These are phyloP conservation scores for Lipomyces lipofer DNA, from an alignment of 805 yeast genomes.

Conservation along the genomic window DNA sequence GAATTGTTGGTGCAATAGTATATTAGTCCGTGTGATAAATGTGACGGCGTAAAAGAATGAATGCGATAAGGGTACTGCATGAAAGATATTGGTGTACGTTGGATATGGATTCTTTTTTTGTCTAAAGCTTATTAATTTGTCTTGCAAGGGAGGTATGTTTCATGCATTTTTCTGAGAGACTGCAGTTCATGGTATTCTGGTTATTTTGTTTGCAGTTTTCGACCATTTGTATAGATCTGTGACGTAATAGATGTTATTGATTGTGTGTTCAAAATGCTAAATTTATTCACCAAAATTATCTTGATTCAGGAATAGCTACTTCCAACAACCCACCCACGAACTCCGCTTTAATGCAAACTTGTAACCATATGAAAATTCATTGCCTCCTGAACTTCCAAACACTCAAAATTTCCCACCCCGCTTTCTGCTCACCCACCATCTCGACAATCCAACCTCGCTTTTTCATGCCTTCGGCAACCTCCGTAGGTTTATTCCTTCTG, in stretches of 20 bases:
- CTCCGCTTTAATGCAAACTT: too few relatives aligned
- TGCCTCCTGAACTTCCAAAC: slow-evolving; percentile 57
- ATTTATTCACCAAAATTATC: neutral
- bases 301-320: neutral
- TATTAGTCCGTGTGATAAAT: too few relatives aligned
- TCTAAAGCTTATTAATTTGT: too few relatives aligned
- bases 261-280: neutral
- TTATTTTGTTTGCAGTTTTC: too few relatives aligned
- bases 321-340: too few relatives aligned
- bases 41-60: neutral
- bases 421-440: slow-evolving; percentile 65
- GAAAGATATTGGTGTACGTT: neutral
- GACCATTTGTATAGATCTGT: too few relatives aligned
- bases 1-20: neutral
- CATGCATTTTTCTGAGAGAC: too few relatives aligned
- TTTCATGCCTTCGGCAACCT: slow-evolving; percentile 53
- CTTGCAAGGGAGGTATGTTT: too few relatives aligned
- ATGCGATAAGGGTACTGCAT: too few relatives aligned
- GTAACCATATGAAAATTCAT: too few relatives aligned
- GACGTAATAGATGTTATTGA: neutral
- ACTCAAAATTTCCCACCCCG: slow-evolving; percentile 93
- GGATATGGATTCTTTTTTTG: neutral
- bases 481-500: slow-evolving; percentile 80
- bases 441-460: slow-evolving; percentile 55
- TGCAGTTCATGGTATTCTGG: too few relatives aligned